Evolutionary conservation across 345 rosid species (phyloP), one percentile per base, ranked within the genome.

Genomic region (Lenwebbia sp.): DNA sequence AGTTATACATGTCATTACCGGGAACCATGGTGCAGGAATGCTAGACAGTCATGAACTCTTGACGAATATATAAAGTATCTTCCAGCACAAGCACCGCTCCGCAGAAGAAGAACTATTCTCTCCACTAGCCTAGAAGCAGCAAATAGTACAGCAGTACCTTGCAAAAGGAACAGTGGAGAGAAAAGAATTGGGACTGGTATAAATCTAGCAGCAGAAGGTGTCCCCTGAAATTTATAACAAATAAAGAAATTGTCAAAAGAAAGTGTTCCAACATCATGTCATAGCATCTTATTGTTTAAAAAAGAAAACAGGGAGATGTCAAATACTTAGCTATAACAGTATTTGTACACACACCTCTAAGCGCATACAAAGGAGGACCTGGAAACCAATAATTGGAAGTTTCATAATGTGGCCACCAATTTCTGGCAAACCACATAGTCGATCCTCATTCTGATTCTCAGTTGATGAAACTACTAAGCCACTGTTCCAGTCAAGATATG

Each of bases 381-480:
- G 99, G 87, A 96, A 97, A 86, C 91, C 95, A 88, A 97, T 89
- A 86, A 97, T 50, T 40, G 99, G 99, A 88, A 97, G 86, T 90
- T 97, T 97, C 94, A 97, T 93, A 78, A 97, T 86, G 88, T 97
- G 98, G 83, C 99, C 99, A 83, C 99, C 99, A 91, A 97, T 93
- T 85, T 96, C 98, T 89, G 94, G 96, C 85, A 95, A 89, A 84
- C 98, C 93, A 70, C 99, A 97, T 47, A 92, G 86, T 86, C 94
- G 88, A 74, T 93, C 95, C 87, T 86, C 94, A 88, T 86, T 88
- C 55, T 90, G 93, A 87, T 93, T 91, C 87, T 94, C 96, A 89
- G 93, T 94, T 17, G 93, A 84, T 58, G 95, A 76, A 90, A 96
- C 93, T 56, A 95, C 92, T 57, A 96, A 91, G 88, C 99, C 97